Evolutionary conservation across 495 filamentous ascomycete genomes (phyloP).

Genomic region (Podospora pseudocomata): DNA sequence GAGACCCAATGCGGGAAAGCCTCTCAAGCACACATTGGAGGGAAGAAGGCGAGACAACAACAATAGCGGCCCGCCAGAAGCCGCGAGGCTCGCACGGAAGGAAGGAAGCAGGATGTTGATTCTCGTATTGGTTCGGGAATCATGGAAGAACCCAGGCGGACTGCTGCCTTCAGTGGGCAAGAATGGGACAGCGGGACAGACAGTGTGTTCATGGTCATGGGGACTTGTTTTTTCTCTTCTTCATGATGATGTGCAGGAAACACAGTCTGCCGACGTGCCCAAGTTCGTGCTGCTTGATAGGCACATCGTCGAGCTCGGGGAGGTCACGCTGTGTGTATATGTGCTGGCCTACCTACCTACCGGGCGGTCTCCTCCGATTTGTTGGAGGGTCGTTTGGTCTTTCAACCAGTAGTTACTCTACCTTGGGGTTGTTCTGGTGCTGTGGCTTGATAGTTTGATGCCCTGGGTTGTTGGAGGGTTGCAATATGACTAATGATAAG

Average conservation of each 20-base stretch:
- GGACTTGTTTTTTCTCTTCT: neutral
- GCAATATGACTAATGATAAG: no score
- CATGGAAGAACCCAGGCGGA: neutral
- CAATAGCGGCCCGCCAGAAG: neutral
- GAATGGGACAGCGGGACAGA: neutral
- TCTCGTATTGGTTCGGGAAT: neutral
- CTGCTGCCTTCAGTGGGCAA: neutral
- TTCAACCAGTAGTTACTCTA: no score
- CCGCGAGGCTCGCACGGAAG: neutral
- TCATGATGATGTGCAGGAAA: neutral
- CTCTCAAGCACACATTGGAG: neutral
- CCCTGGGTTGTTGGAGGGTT: no score
- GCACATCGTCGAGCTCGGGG: neutral
- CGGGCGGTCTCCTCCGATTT: neutral
- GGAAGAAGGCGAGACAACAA: neutral
- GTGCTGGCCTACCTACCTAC: neutral
- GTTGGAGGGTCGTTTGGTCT: neutral
- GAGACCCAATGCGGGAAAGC: conserved; percentile 1
- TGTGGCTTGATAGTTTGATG: no score
- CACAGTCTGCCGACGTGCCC: neutral
- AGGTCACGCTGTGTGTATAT: no score
- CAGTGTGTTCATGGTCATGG: neutral
- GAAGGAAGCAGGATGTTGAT: neutral
- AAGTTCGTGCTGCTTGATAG: neutral
- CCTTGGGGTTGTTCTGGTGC: no score